phyloP scores from a whole-genome alignment of 164 flowering plant species.

The Umbilicus rupestris region DNA sequence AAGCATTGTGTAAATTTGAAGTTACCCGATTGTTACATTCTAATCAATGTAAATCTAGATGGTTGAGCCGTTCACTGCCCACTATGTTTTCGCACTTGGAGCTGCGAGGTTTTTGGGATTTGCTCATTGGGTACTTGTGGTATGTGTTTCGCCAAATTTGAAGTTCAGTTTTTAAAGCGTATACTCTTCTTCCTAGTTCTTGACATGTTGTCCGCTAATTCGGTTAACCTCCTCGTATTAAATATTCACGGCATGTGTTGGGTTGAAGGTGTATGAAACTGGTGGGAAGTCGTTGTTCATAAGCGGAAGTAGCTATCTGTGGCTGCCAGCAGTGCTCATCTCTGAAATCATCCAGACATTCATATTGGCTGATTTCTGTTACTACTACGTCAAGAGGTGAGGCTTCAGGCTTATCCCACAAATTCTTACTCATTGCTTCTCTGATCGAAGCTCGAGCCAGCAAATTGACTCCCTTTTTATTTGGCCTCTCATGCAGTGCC shows the following conservation, averaged over 20 bases:
- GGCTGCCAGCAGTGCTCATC: slow-evolving; percentile 45
- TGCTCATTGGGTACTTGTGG: slow-evolving; percentile 65
- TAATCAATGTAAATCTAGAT: slow-evolving; percentile 34
- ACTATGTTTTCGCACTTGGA: slow-evolving; percentile 90
- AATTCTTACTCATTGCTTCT: not conserved
- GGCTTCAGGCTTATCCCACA: not conserved
- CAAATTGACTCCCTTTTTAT: not conserved
- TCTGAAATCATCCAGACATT: slow-evolving; percentile 66
- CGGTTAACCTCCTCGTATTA: not conserved
- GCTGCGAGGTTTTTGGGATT: slow-evolving; percentile 67
- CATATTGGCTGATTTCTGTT: slow-evolving; percentile 86
- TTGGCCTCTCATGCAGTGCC: slow-evolving; percentile 31
- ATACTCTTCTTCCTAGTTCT: not conserved
- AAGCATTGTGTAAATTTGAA: not conserved
- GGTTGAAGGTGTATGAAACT: slow-evolving; percentile 49
- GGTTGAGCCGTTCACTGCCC: slow-evolving; percentile 85
- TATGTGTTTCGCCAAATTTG: slow-evolving; percentile 11
- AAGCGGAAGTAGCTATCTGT: slow-evolving; percentile 41
- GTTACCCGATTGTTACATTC: not conserved
- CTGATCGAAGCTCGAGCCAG: not conserved
- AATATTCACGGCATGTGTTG: no score
- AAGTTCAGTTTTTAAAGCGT: not conserved
- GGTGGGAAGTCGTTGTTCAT: slow-evolving; percentile 32
- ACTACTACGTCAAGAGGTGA: slow-evolving; percentile 78
- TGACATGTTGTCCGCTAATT: no score